Evolutionary conservation across 768 basidiomycete genomes (phyloP), one percentile per base, ranked within the genome.

Genomic region (Myochromella boudieri): DNA sequence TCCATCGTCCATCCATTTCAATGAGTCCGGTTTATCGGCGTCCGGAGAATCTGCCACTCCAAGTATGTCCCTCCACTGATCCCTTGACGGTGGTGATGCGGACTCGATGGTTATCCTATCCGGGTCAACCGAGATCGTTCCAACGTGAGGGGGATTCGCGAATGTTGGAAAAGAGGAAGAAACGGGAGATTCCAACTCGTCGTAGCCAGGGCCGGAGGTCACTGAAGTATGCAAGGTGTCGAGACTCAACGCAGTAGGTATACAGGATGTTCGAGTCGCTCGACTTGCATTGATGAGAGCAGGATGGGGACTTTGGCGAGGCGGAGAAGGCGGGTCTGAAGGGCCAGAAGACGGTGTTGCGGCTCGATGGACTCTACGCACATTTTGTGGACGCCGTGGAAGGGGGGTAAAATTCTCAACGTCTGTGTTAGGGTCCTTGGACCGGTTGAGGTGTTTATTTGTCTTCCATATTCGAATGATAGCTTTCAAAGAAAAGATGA

Each of bases 401-500:
- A 53, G 17, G 6, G 49, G 14, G 10, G 56, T 57, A 17, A 59
- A 46, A 11, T 31, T 15, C 9, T 46, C 47, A 15, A 46, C 56
- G 36, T 54, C 58, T 37, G 48, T 54, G 58, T 50, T 59, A 55
- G 42, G 60, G 55, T 56, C 66, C 55, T 67, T 63, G 18, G 72
- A 60, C 37, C 71, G 66, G 51, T 66, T 56, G 31, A 74, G 60
- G 43, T 72, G 68, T 21, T 61, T 52, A 43, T 70, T 67, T 25
- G 66, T 70, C 39, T 64, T 66, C 45, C 50, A 51, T 5, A 72
- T 62, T 11, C 59, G 68, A 27, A 66, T 36, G 38, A 75, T 60
- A n/a, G 76, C 74, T 26, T 60, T 59, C 20, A 72, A 60, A 3
- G 81, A 80, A 10, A 82, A 60, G 50, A 72, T 64, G 31, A 82